Evolutionary conservation across 2,329 filamentous ascomycete genomes (phyloP), one percentile per base, ranked within the genome.

Genomic region (Davidsoniella virescens): DNA sequence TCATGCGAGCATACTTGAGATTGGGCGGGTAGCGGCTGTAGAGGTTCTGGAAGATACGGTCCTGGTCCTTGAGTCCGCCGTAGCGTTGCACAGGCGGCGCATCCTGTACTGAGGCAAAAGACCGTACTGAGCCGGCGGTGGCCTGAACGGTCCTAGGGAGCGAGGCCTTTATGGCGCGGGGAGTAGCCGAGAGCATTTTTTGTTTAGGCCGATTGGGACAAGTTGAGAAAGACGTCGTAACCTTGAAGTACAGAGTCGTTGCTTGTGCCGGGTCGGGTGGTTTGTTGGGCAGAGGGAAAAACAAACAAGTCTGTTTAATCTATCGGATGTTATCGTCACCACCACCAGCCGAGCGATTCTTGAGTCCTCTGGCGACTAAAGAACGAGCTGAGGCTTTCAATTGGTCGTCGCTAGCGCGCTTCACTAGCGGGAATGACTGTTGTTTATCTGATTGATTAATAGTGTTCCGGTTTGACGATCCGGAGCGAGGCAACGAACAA

Each of bases 31-130:
- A 87, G 64, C 92, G 87, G 61, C 87, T 82, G 71, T 98, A 98
- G 53, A 98, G 76, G 70, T 98, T 98, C 72, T 94, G 88, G 71
- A 98, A 98, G 69, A 98, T 98, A 61, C 92, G 82, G 70, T 98
- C 92, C 71, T 96, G 87, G 66, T 98, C 92, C 70, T 80, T 84
- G 59, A 98, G 76, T 52, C 87, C 87, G 61, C 92, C 87, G 67
- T 93, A 84, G 58, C 76, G 79, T 66, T 83, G 81, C 47, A 81
- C 73, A 25, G 55, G 55, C 23, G 50, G 44, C 55, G 76, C 68
- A 67, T 88, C 84, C 65, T 85, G 80, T 58, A 87, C 83, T 54
- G 84, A 87, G 61, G 85, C 85, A 69, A 95, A 83, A 58, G 75
- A 75, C 65, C 90, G 81, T 58, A 69, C 66, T 61, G 47, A 38